Evolutionary conservation across 129 eudicot species (phyloP), one percentile per base, ranked within the genome.

Genomic region (Pittosporum tobira): DNA sequence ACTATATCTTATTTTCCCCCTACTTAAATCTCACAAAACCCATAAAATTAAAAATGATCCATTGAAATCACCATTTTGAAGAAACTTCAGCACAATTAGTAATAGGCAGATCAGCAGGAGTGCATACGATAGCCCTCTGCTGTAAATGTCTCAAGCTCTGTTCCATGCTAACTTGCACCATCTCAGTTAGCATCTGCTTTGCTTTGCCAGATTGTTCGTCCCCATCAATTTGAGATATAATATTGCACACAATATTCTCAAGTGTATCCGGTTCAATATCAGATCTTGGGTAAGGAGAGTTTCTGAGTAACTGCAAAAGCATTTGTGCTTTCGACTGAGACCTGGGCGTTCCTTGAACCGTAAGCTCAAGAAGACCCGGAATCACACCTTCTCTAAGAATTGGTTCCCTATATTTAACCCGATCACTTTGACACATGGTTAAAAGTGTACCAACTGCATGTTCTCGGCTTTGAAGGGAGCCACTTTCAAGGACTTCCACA

Each of bases 141-240:
- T 93, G 99, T 71, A 93, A 66, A 69, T 87, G 96, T 75, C 84
- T 63, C 65, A 87, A 71, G 66, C 96, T 93, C 66, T 84, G 88
- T 57, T 93, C 96, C 99, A 87, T 93, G 62, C 99, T 93, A 47
- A 87, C 96, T 74, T 84, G 99, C 29, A 93, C 96, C 99, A 93
- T 93, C 59, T 87, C 99, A 0, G 96, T 71, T 13, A 93, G 79
- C 99, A 93, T 87, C 71, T 87, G 73, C 70, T 87, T 87, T 8
- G 99, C 99, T 54, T 87, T 93, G 20, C 94, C 93, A 4, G 79
- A 69, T 67, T 81, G 99, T 23, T 84, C 99, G 43, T 87, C 99
- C 0, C 88, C 91, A 13, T 87, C 96, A 23, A 93, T 77, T 51
- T 77, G 91, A 4, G 93, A 76, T 43, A 93, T 77, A 12, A 93